phyloP scores from a whole-genome alignment of 2,329 filamentous ascomycete species.

The Fusarium setosum region DNA sequence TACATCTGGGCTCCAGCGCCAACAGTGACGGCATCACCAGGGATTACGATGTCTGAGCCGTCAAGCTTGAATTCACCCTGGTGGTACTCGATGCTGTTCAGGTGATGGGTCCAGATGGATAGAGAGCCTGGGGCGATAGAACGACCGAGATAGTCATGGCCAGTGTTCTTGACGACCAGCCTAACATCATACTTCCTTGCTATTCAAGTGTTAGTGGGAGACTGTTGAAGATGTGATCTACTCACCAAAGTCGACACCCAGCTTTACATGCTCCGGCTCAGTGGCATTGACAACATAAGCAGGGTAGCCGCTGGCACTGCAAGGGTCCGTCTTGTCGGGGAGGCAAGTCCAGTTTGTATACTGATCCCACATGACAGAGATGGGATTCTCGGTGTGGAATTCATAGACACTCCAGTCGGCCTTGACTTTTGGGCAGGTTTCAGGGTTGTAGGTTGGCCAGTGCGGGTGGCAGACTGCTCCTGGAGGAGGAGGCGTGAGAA shows the following conservation, averaged over 20 bases:
- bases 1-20: constrained; percentile 64
- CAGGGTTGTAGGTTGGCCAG: constrained; percentile 40
- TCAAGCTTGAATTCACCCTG: constrained; percentile 54
- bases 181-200: constrained; percentile 56
- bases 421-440: constrained; percentile 44
- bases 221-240: rapidly evolving
- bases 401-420: constrained; percentile 44
- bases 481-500: constrained; percentile 55
- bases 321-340: constrained; percentile 52
- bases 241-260: constrained; percentile 56
- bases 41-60: constrained; percentile 55
- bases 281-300: constrained; percentile 51
- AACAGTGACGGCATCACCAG: constrained; percentile 61
- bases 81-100: constrained; percentile 53
- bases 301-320: constrained; percentile 47
- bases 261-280: constrained; percentile 46
- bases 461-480: constrained; percentile 45
- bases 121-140: constrained; percentile 62
- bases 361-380: constrained; percentile 52
- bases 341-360: constrained; percentile 64
- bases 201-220: constrained; percentile 12
- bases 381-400: constrained; percentile 43
- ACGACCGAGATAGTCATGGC: constrained; percentile 58
- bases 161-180: constrained; percentile 53
- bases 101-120: constrained; percentile 64